These are phyloP conservation scores for Plantago major DNA, from an alignment of 257 asterid genomes.

Conservation along the genomic window DNA sequence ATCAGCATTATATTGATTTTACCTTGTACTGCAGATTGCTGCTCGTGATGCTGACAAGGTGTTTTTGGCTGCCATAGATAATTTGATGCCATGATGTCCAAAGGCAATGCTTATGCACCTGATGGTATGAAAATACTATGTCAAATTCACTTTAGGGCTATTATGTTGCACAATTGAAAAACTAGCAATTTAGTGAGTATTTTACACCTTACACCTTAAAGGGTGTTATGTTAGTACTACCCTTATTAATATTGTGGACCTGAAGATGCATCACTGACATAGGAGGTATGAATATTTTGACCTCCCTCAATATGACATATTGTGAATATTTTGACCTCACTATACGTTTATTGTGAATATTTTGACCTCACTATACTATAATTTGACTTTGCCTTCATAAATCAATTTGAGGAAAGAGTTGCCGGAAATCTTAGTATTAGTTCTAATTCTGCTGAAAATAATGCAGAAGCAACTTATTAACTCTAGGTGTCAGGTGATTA, in stretches of 20 bases:
- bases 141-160: not conserved
- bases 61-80: slow-evolving; percentile 92
- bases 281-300: too few species aligned
- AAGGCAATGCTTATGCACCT: slow-evolving; percentile 69
- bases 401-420: too few species aligned
- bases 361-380: too few species aligned
- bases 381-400: too few species aligned
- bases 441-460: too few species aligned
- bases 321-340: too few species aligned
- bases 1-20: slow-evolving; percentile 9
- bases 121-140: slow-evolving; percentile 47
- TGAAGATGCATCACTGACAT: not conserved
- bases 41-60: slow-evolving; percentile 83
- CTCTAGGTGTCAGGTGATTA: too few species aligned
- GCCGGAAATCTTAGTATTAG: too few species aligned
- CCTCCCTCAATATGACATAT: too few species aligned
- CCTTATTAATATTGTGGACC: slow-evolving; percentile 1
- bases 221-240: not conserved
- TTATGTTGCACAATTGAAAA: not conserved
- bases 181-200: slow-evolving; percentile 6
- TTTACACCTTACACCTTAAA: not conserved
- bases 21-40: slow-evolving; percentile 47
- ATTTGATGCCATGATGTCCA: slow-evolving; percentile 87
- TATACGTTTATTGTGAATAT: too few species aligned
- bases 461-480: too few species aligned